phyloP scores from a whole-genome alignment of 2,329 filamentous ascomycete species.

The Alternaria alternata region DNA sequence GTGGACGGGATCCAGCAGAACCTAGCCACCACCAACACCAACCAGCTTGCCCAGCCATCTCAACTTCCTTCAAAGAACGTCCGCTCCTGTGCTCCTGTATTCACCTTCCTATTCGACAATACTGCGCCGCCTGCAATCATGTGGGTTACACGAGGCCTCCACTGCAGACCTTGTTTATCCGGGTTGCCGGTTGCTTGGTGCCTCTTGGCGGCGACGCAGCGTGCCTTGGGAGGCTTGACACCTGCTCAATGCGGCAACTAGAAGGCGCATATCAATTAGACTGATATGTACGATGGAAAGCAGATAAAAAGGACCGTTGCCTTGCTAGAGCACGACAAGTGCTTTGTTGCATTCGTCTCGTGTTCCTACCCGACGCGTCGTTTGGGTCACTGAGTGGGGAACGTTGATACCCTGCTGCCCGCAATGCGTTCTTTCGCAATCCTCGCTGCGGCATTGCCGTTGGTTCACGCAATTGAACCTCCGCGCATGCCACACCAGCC shows the following conservation, averaged over 20 bases:
- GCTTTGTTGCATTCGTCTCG: slow-evolving; percentile 24
- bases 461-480: slow-evolving; percentile 55
- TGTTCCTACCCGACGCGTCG: slow-evolving; percentile 26
- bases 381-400: slow-evolving; percentile 13
- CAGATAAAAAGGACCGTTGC: slow-evolving; percentile 28
- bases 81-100: not conserved
- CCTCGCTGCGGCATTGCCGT: slow-evolving; percentile 37
- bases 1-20: not conserved
- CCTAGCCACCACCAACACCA: not conserved
- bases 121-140: slow-evolving; percentile 23
- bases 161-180: slow-evolving; percentile 38
- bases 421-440: slow-evolving; percentile 42
- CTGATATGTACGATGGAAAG: slow-evolving; percentile 26
- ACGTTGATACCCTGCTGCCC: not conserved
- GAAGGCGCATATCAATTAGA: slow-evolving; percentile 32
- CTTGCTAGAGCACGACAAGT: slow-evolving; percentile 11
- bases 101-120: slow-evolving; percentile 38
- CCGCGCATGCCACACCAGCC: slow-evolving; percentile 64
- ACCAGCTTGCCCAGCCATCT: slow-evolving; percentile 1
- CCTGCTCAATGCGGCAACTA: slow-evolving; percentile 48
- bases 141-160: slow-evolving; percentile 20
- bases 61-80: not conserved
- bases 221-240: slow-evolving; percentile 37
- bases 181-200: slow-evolving; percentile 41
- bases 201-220: slow-evolving; percentile 40